Evolutionary conservation across 2,329 filamentous ascomycete species (phyloP), one percentile per base, ranked within the genome.

Genomic region (Claviceps purpurea): DNA sequence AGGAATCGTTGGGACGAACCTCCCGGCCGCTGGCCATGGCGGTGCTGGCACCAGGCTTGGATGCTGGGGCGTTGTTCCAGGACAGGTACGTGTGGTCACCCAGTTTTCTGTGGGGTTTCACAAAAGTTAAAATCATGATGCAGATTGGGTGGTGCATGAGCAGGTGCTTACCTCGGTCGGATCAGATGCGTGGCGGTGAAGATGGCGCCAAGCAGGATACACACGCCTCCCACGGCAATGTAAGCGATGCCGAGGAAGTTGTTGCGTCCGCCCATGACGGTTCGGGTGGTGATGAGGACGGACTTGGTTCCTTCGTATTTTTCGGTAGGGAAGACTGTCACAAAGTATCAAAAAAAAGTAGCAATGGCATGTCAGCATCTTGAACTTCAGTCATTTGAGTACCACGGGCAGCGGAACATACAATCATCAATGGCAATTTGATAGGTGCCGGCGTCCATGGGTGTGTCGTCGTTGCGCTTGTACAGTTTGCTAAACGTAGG

Each of bases 81-180:
- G 88, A 93, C 48, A 98, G 78, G 67, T 98, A 97, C 8, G 89
- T 96, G 69, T 97, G 93, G 67, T 98, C 93, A 56, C 93, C 93
- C 43, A 98, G 79, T 85, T 97, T 98, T 63, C 93, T 91, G 59
- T n/a, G 13, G 11, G 10, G 30, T 11, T 34, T 34, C 10, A 34
- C 10, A 34, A 34, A 34, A 10, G 30, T 34, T 34, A 34, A 34
- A 34, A 34, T 11, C 10, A 34, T 34, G 30, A 5, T 37, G 4
- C 14, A 7, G 11, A 43, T 43, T 13, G 14, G 10, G 41, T n/a
- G 41, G 10, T 43, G 30, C 30, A 34, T 22, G 22, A 16, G 43
- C 14, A 26, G 24, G n/a, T 34, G 8, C 44, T 4, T 34, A 46
- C 87, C 87, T 85, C 56, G 93, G 93, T 65, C 87, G 90, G 68